Conservation (phyloP, 148 eudicot genomes). For the Dysphania ambrosioides region DNA sequence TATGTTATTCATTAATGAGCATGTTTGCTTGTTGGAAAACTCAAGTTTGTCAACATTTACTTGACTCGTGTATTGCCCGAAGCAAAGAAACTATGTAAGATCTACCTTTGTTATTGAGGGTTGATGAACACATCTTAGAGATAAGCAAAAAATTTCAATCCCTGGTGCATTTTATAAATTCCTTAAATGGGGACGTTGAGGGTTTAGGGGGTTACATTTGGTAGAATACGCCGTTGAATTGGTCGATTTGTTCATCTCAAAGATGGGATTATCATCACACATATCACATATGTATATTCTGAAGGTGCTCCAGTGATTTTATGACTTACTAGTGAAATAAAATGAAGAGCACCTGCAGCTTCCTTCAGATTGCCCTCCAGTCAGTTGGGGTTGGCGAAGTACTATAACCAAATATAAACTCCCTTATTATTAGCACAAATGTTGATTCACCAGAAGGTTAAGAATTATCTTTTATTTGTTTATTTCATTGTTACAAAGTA, state of each 20-base stretch:
- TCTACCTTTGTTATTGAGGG: not conserved
- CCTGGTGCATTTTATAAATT: not conserved
- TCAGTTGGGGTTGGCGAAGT: conserved; percentile 66
- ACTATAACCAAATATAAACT: conserved; percentile 69
- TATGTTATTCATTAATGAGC: not conserved
- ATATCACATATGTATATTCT: not conserved
- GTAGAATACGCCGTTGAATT: not conserved
- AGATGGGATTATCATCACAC: not conserved
- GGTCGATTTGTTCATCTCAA: not conserved
- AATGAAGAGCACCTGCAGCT: conserved; percentile 58
- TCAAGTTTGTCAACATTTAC: not conserved
- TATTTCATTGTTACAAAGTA: not conserved
- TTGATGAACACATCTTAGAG: not conserved
- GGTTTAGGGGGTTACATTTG: not conserved
- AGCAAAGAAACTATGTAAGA: not conserved
- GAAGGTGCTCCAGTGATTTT: not conserved
- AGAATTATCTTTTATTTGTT: not conserved
- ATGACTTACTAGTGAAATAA: conserved; percentile 41
- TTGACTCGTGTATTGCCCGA: not conserved
- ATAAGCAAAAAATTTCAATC: not conserved
- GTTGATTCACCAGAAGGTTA: not conserved
- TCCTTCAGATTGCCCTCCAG: conserved; percentile 51
- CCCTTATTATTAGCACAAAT: conserved; percentile 43
- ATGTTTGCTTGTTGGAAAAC: not conserved
- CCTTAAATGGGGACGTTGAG: not conserved